Conservation (phyloP, 495 filamentous ascomycete genomes). For the Neurospora sp. region DNA sequence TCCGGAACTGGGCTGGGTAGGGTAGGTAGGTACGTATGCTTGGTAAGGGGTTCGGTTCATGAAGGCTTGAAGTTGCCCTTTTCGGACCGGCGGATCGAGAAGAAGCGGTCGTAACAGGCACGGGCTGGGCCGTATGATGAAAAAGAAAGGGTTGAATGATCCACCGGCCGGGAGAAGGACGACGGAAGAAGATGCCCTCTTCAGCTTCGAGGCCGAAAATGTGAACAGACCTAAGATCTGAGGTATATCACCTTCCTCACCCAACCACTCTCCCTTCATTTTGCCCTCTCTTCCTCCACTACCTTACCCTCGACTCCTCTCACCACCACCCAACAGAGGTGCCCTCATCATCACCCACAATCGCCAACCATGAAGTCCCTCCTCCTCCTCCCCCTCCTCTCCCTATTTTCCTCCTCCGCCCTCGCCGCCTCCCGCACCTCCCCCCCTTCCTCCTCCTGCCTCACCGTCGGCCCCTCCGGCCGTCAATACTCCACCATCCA, state of each 20-base stretch:
- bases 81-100: background rate
- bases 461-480: slow-evolving; percentile 37
- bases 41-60: background rate
- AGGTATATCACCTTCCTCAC: background rate
- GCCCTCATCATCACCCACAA: background rate
- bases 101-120: background rate
- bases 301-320: background rate
- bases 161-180: no score
- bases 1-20: background rate
- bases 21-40: background rate
- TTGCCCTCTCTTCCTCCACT: background rate
- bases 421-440: slow-evolving; percentile 34
- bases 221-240: background rate
- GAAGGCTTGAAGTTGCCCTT: background rate
- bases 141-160: background rate
- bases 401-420: slow-evolving; percentile 15
- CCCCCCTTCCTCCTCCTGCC: slow-evolving; percentile 40
- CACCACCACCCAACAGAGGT: background rate
- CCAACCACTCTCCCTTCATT: background rate
- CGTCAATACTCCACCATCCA: slow-evolving; percentile 40
- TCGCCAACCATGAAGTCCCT: slow-evolving; percentile 6
- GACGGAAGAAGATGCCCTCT: background rate
- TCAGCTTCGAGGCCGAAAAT: background rate
- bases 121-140: background rate
- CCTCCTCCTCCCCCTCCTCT: slow-evolving; percentile 7